Base-by-base conservation (phyloP, 345 rosid genomes). In the Sonneratia caseolaris region DNA sequence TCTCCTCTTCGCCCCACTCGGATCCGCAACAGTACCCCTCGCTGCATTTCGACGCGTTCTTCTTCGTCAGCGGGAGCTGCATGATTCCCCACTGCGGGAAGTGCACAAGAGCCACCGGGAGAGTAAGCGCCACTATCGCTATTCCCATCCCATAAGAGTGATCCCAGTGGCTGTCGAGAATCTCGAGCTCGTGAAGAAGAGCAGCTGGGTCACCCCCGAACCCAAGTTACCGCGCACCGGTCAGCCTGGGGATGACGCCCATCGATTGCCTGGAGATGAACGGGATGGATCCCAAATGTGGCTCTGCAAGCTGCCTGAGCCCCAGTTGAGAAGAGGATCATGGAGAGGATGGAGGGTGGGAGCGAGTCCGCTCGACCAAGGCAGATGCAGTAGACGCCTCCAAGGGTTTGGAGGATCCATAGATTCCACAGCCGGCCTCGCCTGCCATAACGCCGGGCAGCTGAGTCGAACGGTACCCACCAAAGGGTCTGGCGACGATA, bases 291-390 rank as follows among this genome's bases (percentile, higher is more conserved):
- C 10, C 91, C 96, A 6, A 89, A 92, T 8, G 88, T 88, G 3
- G 96, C 96, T 22, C 98, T 93, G 7, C 98, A 92, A 1, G 98
- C 92, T 0, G 98, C 95, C 80, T 90, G 96, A 53, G 89, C 86
- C 10, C 95, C 98, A 0, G 84, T 1, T 0, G 93, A 90, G 85
- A 90, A 89, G 49, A 89, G 88, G 66, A 88, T 92, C 95, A 90
- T 90, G 12, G 96, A 76, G 5, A 84, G 53, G 56, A 90, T 4
- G 6, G 98, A 85, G 0, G 86, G 59, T 15, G 91, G 89, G 65
- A 93, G 88, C 49, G 98, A 65, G 66, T 68, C 80, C 61, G 95
- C 87, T 0, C 68, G 85, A 43, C 97, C 93, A 8, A 93, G 87
- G 87, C 93, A 90, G 66, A 92, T 77, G 64, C 96, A 93, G 78